A percentile compares a stretch with the other conserved stretches of the same genome.
These are phyloP conservation scores for Acanthamoeba sp. DNA, from an alignment of 208 protist species.

Conservation along the genomic window DNA sequence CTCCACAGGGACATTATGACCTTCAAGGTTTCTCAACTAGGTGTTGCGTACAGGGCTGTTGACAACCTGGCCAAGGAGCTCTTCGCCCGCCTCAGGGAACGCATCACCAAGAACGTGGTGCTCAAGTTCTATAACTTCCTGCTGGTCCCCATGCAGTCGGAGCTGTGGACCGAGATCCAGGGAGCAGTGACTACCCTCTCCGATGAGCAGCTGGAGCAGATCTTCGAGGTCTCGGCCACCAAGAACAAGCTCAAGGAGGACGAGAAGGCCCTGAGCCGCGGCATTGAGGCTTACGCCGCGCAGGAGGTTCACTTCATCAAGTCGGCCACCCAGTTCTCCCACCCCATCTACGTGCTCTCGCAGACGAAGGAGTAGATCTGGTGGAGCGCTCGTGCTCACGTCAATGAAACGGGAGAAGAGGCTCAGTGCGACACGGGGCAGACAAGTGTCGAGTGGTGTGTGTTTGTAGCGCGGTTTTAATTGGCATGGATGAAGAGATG, in stretches of 20 bases:
- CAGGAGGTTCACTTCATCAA: constrained; percentile 82
- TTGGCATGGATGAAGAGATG: too few relatives aligned
- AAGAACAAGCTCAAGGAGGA: constrained; percentile 83
- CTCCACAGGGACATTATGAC: too few relatives aligned
- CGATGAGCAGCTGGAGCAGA: constrained; percentile 81
- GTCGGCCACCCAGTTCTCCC: constrained; percentile 78
- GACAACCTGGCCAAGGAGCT: constrained; percentile 81
- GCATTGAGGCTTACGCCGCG: constrained; percentile 77
- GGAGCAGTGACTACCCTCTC: constrained; percentile 77
- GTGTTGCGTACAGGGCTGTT: constrained; percentile 76
- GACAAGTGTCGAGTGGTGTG: too few relatives aligned
- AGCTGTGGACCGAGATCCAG: constrained; percentile 87
- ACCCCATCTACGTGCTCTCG: constrained; percentile 73
- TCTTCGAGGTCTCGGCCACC: constrained; percentile 84
- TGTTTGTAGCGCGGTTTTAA: too few relatives aligned
- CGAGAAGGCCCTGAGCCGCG: constrained; percentile 81
- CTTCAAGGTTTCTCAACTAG: too few relatives aligned
- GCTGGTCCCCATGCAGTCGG: constrained; percentile 86
- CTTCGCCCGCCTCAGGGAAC: constrained; percentile 79
- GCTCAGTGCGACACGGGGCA: too few relatives aligned
- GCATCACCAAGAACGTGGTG: constrained; percentile 87
- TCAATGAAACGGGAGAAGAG: too few relatives aligned
- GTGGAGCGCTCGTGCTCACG: too few relatives aligned
- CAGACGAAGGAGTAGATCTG: too few relatives aligned
- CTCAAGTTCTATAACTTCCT: constrained; percentile 89